phyloP scores from a whole-genome alignment of 2,329 filamentous ascomycete genomes.

The Trichoderma endophyticum region DNA sequence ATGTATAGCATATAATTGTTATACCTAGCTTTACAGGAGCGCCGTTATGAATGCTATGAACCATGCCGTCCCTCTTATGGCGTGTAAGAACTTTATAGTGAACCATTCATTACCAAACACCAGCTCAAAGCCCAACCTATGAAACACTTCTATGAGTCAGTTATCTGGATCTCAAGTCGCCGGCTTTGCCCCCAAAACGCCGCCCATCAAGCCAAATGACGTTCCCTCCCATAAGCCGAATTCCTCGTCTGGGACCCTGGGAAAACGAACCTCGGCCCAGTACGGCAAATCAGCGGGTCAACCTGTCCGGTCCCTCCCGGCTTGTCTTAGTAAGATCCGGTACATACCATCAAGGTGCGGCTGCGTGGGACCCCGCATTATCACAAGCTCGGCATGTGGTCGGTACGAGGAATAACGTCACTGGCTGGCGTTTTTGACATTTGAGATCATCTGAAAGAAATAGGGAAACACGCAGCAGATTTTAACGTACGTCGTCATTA shows the following conservation, averaged over 20 bases:
- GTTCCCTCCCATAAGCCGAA: conserved; percentile 4
- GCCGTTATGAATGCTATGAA: too few species aligned
- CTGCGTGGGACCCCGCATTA: conserved; percentile 45
- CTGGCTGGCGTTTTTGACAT: conserved; percentile 6
- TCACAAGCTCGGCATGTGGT: conserved; percentile 56
- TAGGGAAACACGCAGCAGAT: background rate
- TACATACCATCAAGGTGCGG: conserved; percentile 2
- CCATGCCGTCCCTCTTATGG: background rate
- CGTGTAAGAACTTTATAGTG: background rate
- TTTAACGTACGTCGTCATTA: background rate
- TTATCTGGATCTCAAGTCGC: background rate
- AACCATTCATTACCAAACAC: background rate
- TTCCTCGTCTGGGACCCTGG: background rate
- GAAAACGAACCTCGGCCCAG: conserved; percentile 8
- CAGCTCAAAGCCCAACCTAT: background rate
- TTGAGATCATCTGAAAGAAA: background rate
- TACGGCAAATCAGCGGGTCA: conserved; percentile 13
- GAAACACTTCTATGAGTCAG: background rate
- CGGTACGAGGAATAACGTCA: conserved; percentile 41
- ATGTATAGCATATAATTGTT: background rate
- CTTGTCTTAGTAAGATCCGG: background rate
- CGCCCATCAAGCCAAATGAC: background rate
- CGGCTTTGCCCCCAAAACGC: background rate
- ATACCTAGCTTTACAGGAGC: background rate
- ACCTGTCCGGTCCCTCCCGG: conserved; percentile 15